Evolutionary conservation across 805 yeast species (phyloP).

Genomic region (Phaffomyces opuntiae): DNA sequence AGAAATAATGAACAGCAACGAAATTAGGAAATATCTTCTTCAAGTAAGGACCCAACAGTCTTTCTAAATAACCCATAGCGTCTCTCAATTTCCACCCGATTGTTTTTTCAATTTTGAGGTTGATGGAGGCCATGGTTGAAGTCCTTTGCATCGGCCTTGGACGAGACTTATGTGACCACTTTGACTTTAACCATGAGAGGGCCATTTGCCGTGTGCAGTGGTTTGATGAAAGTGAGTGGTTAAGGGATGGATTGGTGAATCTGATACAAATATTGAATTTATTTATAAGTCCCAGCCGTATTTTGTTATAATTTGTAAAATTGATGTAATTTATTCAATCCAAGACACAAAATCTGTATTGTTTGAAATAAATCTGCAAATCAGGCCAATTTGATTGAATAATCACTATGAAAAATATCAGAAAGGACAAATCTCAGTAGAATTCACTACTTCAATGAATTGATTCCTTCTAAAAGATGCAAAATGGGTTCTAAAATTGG

Average conservation of each 20-base stretch:
- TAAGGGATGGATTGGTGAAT: too few relatives aligned
- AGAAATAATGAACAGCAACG: constrained; percentile 63
- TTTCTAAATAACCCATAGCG: constrained; percentile 26
- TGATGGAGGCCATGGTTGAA: constrained; percentile 10
- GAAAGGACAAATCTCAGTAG: too few relatives aligned
- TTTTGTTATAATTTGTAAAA: not conserved
- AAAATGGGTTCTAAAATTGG: too few relatives aligned
- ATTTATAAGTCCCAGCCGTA: not conserved
- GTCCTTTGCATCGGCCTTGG: constrained; percentile 4
- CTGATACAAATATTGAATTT: too few relatives aligned
- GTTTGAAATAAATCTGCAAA: too few relatives aligned
- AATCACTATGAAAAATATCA: too few relatives aligned
- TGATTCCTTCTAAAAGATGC: too few relatives aligned
- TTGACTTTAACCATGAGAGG: not conserved
- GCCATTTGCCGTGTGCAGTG: not conserved
- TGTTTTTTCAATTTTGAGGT: constrained; percentile 24
- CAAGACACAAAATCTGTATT: too few relatives aligned
- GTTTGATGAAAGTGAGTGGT: too few relatives aligned
- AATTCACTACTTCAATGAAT: too few relatives aligned
- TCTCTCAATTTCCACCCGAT: constrained; percentile 35
- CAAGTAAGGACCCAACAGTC: constrained; percentile 27
- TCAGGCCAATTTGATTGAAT: too few relatives aligned
- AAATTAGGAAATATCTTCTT: constrained; percentile 36
- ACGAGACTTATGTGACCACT: not conserved
- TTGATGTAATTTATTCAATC: too few relatives aligned